These are phyloP conservation scores for Pythium sp. DNA, from an alignment of 352 stramenopile genomes.

Conservation along the genomic window DNA sequence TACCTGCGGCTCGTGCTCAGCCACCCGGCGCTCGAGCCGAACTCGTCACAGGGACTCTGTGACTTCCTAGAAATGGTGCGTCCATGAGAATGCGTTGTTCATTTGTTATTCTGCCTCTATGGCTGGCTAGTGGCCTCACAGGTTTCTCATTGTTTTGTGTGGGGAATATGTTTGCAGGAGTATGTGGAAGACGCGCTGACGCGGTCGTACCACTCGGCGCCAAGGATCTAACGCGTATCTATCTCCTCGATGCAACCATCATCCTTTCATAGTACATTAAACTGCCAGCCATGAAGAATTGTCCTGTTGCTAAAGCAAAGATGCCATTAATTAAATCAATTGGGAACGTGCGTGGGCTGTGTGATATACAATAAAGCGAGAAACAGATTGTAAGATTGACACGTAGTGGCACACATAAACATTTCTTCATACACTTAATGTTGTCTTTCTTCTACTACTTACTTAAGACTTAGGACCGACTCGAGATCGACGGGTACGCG, in stretches of 20 bases:
- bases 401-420: background rate
- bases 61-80: slow-evolving; percentile 75
- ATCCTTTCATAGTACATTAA: background rate
- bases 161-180: slow-evolving; percentile 32
- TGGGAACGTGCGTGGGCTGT: background rate
- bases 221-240: slow-evolving; percentile 15
- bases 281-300: background rate
- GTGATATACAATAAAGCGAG: background rate
- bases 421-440: background rate
- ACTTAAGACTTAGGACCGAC: slow-evolving; percentile 15
- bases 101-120: background rate
- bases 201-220: slow-evolving; percentile 46
- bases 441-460: background rate
- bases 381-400: background rate
- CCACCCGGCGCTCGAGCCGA: slow-evolving; percentile 46
- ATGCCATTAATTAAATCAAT: background rate
- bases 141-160: background rate
- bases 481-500: slow-evolving; percentile 58
- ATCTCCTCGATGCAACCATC: background rate
- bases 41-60: slow-evolving; percentile 56
- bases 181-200: slow-evolving; percentile 50
- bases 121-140: slow-evolving; percentile 1
- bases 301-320: background rate
- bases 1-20: slow-evolving; percentile 57
- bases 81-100: background rate